Base-by-base conservation (phyloP, 352 stramenopile species). In the Phytophthora crassamura region DNA sequence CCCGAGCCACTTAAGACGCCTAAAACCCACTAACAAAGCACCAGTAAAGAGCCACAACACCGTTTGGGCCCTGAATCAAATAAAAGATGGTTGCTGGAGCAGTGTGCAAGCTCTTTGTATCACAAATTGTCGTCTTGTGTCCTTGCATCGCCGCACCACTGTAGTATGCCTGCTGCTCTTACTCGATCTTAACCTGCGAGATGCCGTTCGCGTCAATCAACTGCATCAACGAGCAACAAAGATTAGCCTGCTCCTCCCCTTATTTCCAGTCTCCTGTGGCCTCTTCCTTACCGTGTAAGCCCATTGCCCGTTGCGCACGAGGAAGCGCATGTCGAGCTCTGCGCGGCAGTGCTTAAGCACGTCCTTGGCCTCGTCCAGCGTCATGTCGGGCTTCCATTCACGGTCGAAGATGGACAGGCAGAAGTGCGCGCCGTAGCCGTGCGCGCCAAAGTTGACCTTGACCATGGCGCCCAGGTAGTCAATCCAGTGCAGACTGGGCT, bases 241-340 rank as follows among this genome's bases (percentile, higher is more conserved):
- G 4, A 36, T 62, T 33, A 60, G 20, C 46, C 42, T 54, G 16
- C 42, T 28, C 5, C 22, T 35, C 11, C 9, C 12, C 46, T 25
- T 7, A 28, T n/a, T 30, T 3, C 14, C n/a, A 4, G 11, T 20
- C 15, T 34, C 11, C 20, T 33, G 4, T 30, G 1, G 6, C 35
- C 25, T 18, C 4, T 39, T 64, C 70, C 89, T 38, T 66, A 78
- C 69, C 69, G 65, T 94, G 75, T 93, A 95, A 41, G 84, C 82
- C 87, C 86, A 96, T 59, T 95, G 77, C 63, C 87, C 87, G 51
- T 92, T 93, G 80, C 86, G 85, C 58, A 96, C 85, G 54, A 96
- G 79, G 75, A 96, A 94, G 49, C 88, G 87, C 75, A 75, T 78
- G 57, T 94, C 85, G 20, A 96, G 68, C 54, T 96, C 88, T 52